A percentile compares a stretch with the other conserved stretches of the same genome.
Evolutionary conservation across 495 filamentous ascomycete genomes (phyloP).

Genomic region (Xylaria longipes): DNA sequence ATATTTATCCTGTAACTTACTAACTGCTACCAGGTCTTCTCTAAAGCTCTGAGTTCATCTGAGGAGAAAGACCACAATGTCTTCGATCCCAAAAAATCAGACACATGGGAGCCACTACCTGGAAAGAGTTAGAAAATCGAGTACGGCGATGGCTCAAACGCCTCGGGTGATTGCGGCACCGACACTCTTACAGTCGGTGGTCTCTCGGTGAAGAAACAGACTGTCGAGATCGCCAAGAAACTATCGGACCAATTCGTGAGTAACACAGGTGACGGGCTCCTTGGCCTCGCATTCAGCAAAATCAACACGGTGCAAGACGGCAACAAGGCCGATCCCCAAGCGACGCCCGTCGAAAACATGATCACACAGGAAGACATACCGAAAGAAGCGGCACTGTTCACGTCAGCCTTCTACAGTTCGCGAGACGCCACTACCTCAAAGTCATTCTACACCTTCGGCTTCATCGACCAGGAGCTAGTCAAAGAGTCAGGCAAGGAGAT

Average conservation of each 20-base stretch:
- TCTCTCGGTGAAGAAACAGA: slow-evolving; percentile 70
- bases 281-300: slow-evolving; percentile 72
- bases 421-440: slow-evolving; percentile 62
- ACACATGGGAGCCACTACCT: slow-evolving; percentile 60
- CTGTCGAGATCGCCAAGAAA: slow-evolving; percentile 71
- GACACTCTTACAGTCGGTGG: slow-evolving; percentile 72
- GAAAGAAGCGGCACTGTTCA: slow-evolving; percentile 70
- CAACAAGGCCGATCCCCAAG: slow-evolving; percentile 57
- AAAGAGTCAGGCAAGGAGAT: slow-evolving; percentile 61
- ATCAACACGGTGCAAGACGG: slow-evolving; percentile 70
- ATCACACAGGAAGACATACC: slow-evolving; percentile 71
- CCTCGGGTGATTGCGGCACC: slow-evolving; percentile 74
- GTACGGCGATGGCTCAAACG: slow-evolving; percentile 75
- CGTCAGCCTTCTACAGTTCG: slow-evolving; percentile 71
- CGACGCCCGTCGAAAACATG: slow-evolving; percentile 81
- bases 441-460: slow-evolving; percentile 83
- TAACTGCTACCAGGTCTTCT: slow-evolving; percentile 62
- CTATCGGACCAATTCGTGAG: slow-evolving; percentile 67
- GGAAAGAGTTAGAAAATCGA: slow-evolving; percentile 70
- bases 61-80: slow-evolving; percentile 50
- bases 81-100: slow-evolving; percentile 67
- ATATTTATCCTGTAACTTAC: background rate
- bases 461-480: slow-evolving; percentile 70
- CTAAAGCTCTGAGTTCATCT: slow-evolving; percentile 58
- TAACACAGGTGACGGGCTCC: slow-evolving; percentile 71